These are phyloP conservation scores for Solanum clarkiae DNA, from an alignment of 257 asterid species.

Conservation along the genomic window DNA sequence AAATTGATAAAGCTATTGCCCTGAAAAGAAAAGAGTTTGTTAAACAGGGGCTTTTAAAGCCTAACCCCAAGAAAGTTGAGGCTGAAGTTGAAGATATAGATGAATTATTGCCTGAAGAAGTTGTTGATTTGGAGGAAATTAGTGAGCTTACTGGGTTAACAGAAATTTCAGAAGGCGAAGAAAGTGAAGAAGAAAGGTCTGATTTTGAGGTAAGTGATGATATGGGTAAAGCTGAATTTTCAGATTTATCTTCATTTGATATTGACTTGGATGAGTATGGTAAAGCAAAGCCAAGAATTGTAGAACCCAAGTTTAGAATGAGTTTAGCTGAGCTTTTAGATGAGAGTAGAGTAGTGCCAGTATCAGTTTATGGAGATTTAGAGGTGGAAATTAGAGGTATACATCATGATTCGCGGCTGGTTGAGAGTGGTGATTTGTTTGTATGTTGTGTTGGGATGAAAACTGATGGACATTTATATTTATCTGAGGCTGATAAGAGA, in stretches of 20 bases:
- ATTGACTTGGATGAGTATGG: constrained; percentile 74
- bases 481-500: constrained; percentile 89
- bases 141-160: constrained; percentile 56
- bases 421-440: constrained; percentile 78
- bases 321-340: constrained; percentile 85
- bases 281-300: constrained; percentile 47
- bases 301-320: constrained; percentile 74
- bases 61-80: constrained; percentile 20
- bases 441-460: constrained; percentile 70
- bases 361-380: constrained; percentile 67
- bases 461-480: constrained; percentile 58
- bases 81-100: constrained; percentile 27
- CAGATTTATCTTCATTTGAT: constrained; percentile 43
- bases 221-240: constrained; percentile 10
- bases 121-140: constrained; percentile 81
- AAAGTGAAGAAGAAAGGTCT: constrained; percentile 30
- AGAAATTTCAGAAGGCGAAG: constrained; percentile 30
- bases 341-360: constrained; percentile 79
- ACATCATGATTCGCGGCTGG: constrained; percentile 83
- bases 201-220: constrained; percentile 53
- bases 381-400: constrained; percentile 71
- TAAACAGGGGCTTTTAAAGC: constrained; percentile 65
- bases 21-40: constrained; percentile 77
- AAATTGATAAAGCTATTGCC: constrained; percentile 85
- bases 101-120: constrained; percentile 85